phyloP scores from a whole-genome alignment of 495 filamentous ascomycete genomes.

The Echria macrotheca region DNA sequence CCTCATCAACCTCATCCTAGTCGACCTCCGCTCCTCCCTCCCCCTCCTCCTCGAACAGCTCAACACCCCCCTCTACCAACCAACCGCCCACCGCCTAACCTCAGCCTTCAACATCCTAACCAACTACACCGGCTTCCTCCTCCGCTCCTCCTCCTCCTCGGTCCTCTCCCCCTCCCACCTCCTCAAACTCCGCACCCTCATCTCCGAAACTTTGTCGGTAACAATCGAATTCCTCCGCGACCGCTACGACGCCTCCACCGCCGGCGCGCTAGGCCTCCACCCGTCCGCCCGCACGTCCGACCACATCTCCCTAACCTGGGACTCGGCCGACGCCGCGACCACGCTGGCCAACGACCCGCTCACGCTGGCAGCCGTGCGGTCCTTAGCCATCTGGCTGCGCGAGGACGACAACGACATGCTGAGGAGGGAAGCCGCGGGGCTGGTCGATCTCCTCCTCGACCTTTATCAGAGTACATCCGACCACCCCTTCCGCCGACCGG shows the following conservation, averaged over 20 bases:
- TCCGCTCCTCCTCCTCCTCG: constrained; percentile 29
- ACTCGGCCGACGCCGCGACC: constrained; percentile 27
- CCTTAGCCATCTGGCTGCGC: constrained; percentile 55
- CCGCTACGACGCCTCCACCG: constrained; percentile 54
- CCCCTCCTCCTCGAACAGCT: constrained; percentile 54
- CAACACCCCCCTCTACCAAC: constrained; percentile 43
- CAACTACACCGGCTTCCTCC: constrained; percentile 53
- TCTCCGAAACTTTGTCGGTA: constrained; percentile 53
- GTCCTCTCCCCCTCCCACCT: constrained; percentile 47
- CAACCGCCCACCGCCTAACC: constrained; percentile 46
- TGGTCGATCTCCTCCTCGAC: constrained; percentile 54
- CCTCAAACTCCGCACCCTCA: constrained; percentile 51
- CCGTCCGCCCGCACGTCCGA: constrained; percentile 35
- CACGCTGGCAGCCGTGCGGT: constrained; percentile 45
- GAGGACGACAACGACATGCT: constrained; percentile 58
- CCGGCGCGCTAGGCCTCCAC: constrained; percentile 50
- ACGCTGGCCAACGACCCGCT: constrained; percentile 40
- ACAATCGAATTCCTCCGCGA: constrained; percentile 61
- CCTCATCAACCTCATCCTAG: constrained; percentile 53
- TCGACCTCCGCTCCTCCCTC: constrained; percentile 57
- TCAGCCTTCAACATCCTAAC: constrained; percentile 55
- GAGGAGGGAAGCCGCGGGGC: constrained; percentile 46
- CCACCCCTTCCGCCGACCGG: constrained; percentile 46
- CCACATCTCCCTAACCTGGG: constrained; percentile 47
- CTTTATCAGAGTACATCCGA: constrained; percentile 39